phyloP scores from a whole-genome alignment of 768 basidiomycete genomes.

The Macrocybe gigantea region DNA sequence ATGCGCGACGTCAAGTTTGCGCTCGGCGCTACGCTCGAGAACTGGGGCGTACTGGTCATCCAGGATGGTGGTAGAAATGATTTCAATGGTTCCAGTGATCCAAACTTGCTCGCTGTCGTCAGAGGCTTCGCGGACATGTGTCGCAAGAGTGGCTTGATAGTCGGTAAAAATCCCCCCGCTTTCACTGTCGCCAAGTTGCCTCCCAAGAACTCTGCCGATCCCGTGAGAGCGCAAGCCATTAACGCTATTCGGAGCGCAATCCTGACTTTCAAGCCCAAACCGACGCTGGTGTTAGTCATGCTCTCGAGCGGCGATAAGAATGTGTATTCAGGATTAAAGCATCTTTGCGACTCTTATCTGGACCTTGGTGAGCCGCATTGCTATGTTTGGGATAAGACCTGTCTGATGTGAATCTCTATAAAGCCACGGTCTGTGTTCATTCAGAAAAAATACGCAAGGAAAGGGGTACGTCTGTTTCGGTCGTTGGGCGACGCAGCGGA shows the following conservation, averaged over 20 bases:
- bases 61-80: constrained; percentile 55
- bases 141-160: constrained; percentile 52
- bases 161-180: constrained; percentile 30
- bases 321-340: constrained; percentile 74
- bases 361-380: constrained; percentile 41
- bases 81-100: constrained; percentile 49
- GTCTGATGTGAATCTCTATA: neutral
- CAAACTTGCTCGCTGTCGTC: constrained; percentile 39
- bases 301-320: constrained; percentile 68
- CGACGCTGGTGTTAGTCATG: constrained; percentile 57
- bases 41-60: constrained; percentile 69
- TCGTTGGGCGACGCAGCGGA: constrained; percentile 8
- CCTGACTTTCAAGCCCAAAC: constrained; percentile 35
- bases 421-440: constrained; percentile 72
- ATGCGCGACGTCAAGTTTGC: constrained; percentile 61
- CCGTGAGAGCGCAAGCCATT: constrained; percentile 47
- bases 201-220: constrained; percentile 43
- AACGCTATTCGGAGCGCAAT: constrained; percentile 34
- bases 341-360: constrained; percentile 58
- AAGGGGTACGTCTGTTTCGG: constrained; percentile 32
- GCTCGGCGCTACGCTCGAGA: constrained; percentile 45
- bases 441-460: constrained; percentile 65
- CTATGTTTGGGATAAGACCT: neutral
- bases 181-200: constrained; percentile 42
- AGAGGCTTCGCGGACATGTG: constrained; percentile 61